Evolutionary conservation across 225 moss, liverwort and hornwort genomes (phyloP), one percentile per base, ranked within the genome.

Genomic region (Lunularia cruciata): DNA sequence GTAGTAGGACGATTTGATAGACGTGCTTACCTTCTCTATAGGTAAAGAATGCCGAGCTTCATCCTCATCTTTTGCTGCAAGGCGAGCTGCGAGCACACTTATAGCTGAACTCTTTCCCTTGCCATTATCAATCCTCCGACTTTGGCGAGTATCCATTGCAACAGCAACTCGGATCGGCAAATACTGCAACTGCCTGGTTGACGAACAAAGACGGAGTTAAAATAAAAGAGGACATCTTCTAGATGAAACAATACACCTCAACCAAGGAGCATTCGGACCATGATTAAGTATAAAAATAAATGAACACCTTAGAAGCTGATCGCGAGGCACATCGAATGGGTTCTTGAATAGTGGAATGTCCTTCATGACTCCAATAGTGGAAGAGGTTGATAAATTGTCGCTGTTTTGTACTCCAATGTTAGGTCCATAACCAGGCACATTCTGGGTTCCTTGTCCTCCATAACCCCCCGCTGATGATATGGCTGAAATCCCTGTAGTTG

Each of bases 21-120:
- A n/a, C n/a, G n/a, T n/a, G n/a, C n/a, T 16, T 27, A 98, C 98
- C 98, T 98, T 98, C 78, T 98, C 98, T 70, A 98, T 98, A 32
- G 98, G 98, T 35, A 98, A 81, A 43, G 93, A 89, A 77, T 98
- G 98, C 26, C 98, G 98, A 47, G 98, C 98, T 83, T 93, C 93
- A 35, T 93, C 93, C 73, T 98, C 98, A 69, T 98, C 98, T 83
- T 91, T 93, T n/a, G 93, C 93, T 65, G 88, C 93, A 59, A 98
- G 38, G 34, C 88, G 85, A 37, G 89, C 85, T 28, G 91, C 93
- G 57, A 98, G 88, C 59, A 91, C 81, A 87, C 81, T 89, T 58
- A 93, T 77, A 54, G 86, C 88, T 64, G 98, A 93, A 74, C 74
- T 83, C 19, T 85, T 85, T 32, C 72, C 73, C 70, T 91, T 93